phyloP scores from a whole-genome alignment of 2,329 filamentous ascomycete species.

The Neophaeococcomyces aloes region DNA sequence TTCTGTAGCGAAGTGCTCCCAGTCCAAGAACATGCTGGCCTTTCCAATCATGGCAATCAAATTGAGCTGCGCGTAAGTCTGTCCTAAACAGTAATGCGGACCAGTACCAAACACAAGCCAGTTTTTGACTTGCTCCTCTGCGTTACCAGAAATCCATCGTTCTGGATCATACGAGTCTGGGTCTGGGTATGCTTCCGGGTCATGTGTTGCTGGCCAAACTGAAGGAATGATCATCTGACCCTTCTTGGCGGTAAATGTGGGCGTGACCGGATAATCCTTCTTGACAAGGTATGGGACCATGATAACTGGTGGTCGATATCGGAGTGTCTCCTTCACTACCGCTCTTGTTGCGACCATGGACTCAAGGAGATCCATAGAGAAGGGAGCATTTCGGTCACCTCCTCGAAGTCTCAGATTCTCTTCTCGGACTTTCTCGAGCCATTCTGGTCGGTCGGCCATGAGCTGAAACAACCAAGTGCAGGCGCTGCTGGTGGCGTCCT shows the following conservation, averaged over 20 bases:
- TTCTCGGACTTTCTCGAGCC: slow-evolving; percentile 79
- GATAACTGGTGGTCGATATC: slow-evolving; percentile 89
- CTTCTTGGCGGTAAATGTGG: slow-evolving; percentile 84
- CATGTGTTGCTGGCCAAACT: slow-evolving; percentile 80
- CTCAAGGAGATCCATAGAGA: slow-evolving; percentile 80
- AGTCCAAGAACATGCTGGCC: slow-evolving; percentile 75
- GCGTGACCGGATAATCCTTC: slow-evolving; percentile 86
- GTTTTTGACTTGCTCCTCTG: slow-evolving; percentile 88
- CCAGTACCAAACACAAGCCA: slow-evolving; percentile 93
- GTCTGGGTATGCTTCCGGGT: slow-evolving; percentile 82
- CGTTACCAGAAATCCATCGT: slow-evolving; percentile 80
- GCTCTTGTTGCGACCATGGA: slow-evolving; percentile 82
- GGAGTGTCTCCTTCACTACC: slow-evolving; percentile 79
- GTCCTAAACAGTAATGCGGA: slow-evolving; percentile 91
- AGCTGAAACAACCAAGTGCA: slow-evolving; percentile 93
- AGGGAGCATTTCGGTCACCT: slow-evolving; percentile 58
- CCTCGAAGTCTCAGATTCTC: slow-evolving; percentile 72
- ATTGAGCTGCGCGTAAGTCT: slow-evolving; percentile 82
- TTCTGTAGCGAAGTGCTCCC: slow-evolving; percentile 77
- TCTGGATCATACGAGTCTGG: slow-evolving; percentile 85
- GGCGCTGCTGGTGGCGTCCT: slow-evolving; percentile 91
- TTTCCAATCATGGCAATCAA: slow-evolving; percentile 83
- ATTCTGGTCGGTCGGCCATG: slow-evolving; percentile 84
- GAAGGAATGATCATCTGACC: slow-evolving; percentile 91
- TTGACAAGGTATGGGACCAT: slow-evolving; percentile 95